Conservation (phyloP, 129 eudicot genomes). For the Chrysanthemum seticuspe region DNA sequence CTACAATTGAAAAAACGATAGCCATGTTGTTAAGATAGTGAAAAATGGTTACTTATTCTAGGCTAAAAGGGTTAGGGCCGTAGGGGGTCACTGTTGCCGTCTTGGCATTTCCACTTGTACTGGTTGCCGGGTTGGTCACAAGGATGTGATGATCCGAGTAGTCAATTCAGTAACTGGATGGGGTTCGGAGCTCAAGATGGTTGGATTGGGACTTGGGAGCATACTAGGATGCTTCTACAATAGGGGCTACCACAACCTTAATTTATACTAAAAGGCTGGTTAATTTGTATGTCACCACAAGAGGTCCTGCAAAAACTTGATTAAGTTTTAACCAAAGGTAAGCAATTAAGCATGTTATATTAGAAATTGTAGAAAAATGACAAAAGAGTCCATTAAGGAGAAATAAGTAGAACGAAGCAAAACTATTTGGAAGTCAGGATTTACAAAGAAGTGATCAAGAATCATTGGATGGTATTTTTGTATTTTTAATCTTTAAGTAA, state of each 20-base stretch:
- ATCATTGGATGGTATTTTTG: constrained; percentile 12
- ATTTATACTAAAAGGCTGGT: constrained; percentile 86
- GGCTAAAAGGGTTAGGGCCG: constrained; percentile 58
- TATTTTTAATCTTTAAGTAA: not conserved
- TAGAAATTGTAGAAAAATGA: constrained; percentile 21
- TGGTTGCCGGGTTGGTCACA: constrained; percentile 44
- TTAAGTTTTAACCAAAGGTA: constrained; percentile 41
- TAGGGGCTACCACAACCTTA: constrained; percentile 96
- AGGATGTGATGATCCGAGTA: constrained; percentile 80
- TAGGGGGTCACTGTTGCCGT: constrained; percentile 56
- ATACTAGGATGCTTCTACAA: constrained; percentile 67
- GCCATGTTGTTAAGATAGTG: constrained; percentile 69
- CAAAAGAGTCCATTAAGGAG: constrained; percentile 19
- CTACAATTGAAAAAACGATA: constrained; percentile 90
- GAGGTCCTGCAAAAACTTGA: constrained; percentile 61
- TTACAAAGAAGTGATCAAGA: constrained; percentile 14
- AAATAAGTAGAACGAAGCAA: not conserved
- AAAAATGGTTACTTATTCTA: constrained; percentile 73
- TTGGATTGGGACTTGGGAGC: constrained; percentile 35
- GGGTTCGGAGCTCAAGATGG: constrained; percentile 73
- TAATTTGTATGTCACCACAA: constrained; percentile 74
- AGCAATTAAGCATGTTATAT: constrained; percentile 22
- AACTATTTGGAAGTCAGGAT: constrained; percentile 21
- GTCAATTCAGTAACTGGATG: constrained; percentile 48
- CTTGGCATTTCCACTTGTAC: constrained; percentile 80